Evolutionary conservation across 2,329 filamentous ascomycete species (phyloP).

Genomic region (Neocucurbitaria cava): DNA sequence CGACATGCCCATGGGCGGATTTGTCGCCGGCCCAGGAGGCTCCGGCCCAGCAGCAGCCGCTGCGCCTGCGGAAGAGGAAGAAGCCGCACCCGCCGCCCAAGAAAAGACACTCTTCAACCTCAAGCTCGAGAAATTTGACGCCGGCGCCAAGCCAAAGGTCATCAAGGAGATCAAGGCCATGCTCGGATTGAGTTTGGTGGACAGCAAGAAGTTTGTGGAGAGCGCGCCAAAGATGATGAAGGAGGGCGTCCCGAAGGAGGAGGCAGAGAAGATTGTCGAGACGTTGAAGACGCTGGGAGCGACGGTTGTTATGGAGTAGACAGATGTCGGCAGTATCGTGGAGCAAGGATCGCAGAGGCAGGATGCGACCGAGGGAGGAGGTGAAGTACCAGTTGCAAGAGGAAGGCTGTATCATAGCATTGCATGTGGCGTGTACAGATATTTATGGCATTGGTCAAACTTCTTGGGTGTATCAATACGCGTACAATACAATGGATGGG

Average conservation of each 20-base stretch:
- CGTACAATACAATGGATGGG: slow-evolving; percentile 27
- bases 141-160: slow-evolving; percentile 92
- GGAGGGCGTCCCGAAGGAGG: slow-evolving; percentile 98
- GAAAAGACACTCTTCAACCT: slow-evolving; percentile 98
- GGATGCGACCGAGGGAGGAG: not conserved
- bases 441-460: slow-evolving; percentile 34
- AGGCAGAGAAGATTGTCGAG: slow-evolving; percentile 97
- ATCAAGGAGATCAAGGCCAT: slow-evolving; percentile 99
- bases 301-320: slow-evolving; percentile 88
- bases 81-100: slow-evolving; percentile 85
- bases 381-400: not conserved
- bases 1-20: slow-evolving; percentile 93
- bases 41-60: slow-evolving; percentile 65
- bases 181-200: slow-evolving; percentile 93
- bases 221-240: slow-evolving; percentile 98
- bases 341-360: slow-evolving; percentile 1
- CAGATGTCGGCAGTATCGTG: not conserved
- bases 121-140: slow-evolving; percentile 90
- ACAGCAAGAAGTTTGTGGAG: slow-evolving; percentile 99
- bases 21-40: slow-evolving; percentile 69
- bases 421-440: slow-evolving; percentile 48
- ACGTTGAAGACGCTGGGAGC: slow-evolving; percentile 92
- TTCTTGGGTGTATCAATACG: slow-evolving; percentile 40
- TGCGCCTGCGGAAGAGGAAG: slow-evolving; percentile 75
- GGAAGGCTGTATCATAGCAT: slow-evolving; percentile 44